A percentile compares a stretch with the other conserved stretches of the same genome.
phyloP scores from a whole-genome alignment of 2,329 filamentous ascomycete species.

The Exophiala alcalophila region DNA sequence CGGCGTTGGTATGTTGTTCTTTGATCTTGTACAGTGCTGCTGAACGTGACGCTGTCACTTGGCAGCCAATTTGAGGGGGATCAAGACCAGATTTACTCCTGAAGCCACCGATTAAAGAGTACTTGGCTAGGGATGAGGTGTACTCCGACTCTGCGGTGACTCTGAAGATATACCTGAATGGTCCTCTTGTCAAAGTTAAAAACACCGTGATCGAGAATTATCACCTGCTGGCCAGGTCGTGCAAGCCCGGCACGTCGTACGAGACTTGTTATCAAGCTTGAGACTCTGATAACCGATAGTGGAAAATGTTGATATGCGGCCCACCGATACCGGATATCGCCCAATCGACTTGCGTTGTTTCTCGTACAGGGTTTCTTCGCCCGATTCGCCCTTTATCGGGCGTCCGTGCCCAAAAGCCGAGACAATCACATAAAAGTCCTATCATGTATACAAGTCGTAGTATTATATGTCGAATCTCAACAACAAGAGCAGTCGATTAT shows the following conservation, averaged over 20 bases:
- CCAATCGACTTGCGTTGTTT: conserved; percentile 3
- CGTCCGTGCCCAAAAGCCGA: background rate
- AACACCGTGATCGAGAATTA: too few relatives aligned
- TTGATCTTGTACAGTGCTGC: too few relatives aligned
- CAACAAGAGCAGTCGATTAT: too few relatives aligned
- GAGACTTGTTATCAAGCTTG: background rate
- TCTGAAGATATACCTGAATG: background rate
- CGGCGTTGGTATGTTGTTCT: too few relatives aligned
- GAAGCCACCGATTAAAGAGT: background rate
- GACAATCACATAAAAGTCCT: background rate
- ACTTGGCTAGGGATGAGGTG: background rate
- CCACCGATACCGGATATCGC: conserved; percentile 2
- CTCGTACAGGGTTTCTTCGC: conserved; percentile 5
- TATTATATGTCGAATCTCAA: conserved; percentile 1
- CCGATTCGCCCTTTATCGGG: background rate
- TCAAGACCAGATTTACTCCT: too few relatives aligned
- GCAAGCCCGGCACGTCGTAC: background rate
- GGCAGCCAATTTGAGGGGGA: too few relatives aligned
- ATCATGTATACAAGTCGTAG: background rate
- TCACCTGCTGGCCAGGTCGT: background rate
- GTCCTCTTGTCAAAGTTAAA: too few relatives aligned
- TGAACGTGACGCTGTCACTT: too few relatives aligned
- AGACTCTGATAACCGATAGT: background rate
- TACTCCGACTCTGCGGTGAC: background rate
- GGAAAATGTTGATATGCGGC: background rate